A percentile compares a stretch with the other conserved stretches of the same genome.
Conservation (phyloP, 139 green algal species). For the Volvox africanus region DNA sequence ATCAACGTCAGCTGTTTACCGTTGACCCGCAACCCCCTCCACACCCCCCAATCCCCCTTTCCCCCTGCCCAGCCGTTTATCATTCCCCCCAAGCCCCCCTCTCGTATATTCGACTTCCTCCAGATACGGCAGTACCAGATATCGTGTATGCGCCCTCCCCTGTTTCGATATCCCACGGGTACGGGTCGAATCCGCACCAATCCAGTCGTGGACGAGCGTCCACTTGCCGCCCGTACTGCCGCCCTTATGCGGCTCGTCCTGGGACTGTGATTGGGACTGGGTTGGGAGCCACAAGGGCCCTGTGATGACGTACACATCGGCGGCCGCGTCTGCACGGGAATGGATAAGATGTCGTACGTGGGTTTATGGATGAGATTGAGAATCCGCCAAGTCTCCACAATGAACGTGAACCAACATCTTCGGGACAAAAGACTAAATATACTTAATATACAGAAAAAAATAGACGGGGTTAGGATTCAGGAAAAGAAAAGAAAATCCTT, state of each 20-base stretch:
- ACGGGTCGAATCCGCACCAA: not conserved
- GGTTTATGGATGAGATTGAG: too few relatives aligned
- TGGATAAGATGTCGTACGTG: not conserved
- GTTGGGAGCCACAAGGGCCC: slow-evolving; percentile 85
- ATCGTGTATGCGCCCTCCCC: too few relatives aligned
- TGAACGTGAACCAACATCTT: not conserved
- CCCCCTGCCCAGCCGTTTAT: too few relatives aligned
- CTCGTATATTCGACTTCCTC: too few relatives aligned
- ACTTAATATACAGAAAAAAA: not conserved
- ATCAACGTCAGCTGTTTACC: too few relatives aligned
- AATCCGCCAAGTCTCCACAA: not conserved
- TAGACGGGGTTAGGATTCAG: too few relatives aligned
- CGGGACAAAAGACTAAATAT: not conserved
- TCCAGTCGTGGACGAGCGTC: slow-evolving; percentile 73
- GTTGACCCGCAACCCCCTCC: too few relatives aligned
- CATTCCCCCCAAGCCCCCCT: too few relatives aligned
- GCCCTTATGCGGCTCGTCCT: not conserved
- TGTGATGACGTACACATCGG: slow-evolving; percentile 87
- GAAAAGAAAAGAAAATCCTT: not conserved
- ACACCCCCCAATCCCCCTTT: too few relatives aligned
- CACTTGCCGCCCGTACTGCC: slow-evolving; percentile 50
- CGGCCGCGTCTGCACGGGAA: slow-evolving; percentile 33
- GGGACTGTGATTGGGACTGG: slow-evolving; percentile 17
- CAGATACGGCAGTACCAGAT: too few relatives aligned
- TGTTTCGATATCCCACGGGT: too few relatives aligned